Evolutionary conservation across 148 eudicot species (phyloP).

Genomic region (Salicornia ramosissima): DNA sequence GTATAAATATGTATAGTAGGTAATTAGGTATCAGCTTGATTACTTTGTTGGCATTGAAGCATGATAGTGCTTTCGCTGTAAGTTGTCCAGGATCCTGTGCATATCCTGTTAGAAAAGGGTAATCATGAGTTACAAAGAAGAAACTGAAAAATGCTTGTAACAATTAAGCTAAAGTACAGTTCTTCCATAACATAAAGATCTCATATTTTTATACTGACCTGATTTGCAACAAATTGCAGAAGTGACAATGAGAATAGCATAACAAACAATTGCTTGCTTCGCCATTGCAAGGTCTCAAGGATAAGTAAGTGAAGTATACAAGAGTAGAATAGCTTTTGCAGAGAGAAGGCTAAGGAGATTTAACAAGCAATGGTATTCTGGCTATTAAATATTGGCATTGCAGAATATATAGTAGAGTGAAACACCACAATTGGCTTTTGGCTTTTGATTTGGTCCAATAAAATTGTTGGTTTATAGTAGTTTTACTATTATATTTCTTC

Average conservation of each 20-base stretch:
- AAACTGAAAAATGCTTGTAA: not conserved
- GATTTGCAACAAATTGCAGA: slow-evolving; percentile 22
- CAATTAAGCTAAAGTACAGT: too few species aligned
- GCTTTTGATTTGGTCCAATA: slow-evolving; percentile 19
- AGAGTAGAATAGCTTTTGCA: not conserved
- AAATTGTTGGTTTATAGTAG: not conserved
- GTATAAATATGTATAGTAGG: not conserved
- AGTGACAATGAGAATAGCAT: slow-evolving; percentile 16
- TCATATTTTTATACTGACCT: slow-evolving; percentile 17
- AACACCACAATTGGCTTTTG: slow-evolving; percentile 1
- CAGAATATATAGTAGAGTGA: slow-evolving; percentile 22
- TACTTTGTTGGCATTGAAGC: slow-evolving; percentile 43
- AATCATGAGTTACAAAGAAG: not conserved
- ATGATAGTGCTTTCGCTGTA: slow-evolving; percentile 29
- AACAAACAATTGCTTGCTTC: slow-evolving; percentile 2
- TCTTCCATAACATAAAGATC: not conserved
- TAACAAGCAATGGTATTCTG: slow-evolving; percentile 6
- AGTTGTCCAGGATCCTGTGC: slow-evolving; percentile 33
- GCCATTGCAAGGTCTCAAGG: slow-evolving; percentile 27
- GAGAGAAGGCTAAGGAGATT: not conserved
- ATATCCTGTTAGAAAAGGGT: slow-evolving; percentile 17
- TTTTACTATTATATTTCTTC: not conserved
- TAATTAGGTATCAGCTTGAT: slow-evolving; percentile 18
- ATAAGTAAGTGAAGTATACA: not conserved
- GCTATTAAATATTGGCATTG: not conserved